phyloP scores from a whole-genome alignment of 768 basidiomycete species.

The Tricholomella constricta region DNA sequence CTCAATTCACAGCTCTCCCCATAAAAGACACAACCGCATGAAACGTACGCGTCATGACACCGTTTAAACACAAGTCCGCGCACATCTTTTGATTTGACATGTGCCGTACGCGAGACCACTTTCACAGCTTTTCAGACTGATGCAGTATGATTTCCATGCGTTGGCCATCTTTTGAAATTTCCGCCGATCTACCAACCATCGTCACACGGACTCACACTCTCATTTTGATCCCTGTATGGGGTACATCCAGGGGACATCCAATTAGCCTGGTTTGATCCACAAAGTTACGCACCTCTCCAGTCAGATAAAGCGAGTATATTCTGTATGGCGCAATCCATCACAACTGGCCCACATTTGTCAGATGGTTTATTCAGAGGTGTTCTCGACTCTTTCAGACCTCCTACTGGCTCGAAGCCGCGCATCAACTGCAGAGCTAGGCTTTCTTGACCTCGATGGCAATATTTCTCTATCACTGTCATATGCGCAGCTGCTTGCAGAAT shows the following conservation, averaged over 20 bases:
- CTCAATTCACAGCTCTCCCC: no score
- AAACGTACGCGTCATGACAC: no score
- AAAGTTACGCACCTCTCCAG: neutral
- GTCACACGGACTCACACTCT: no score
- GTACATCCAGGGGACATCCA: no score
- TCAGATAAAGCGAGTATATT: slow-evolving; percentile 1
- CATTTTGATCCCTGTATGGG: no score
- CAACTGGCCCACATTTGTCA: neutral
- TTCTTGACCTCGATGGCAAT: slow-evolving; percentile 18
- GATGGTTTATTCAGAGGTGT: slow-evolving; percentile 11
- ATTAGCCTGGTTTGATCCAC: no score
- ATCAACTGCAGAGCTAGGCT: slow-evolving; percentile 20
- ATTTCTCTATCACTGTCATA: slow-evolving; percentile 16
- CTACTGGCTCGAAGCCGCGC: slow-evolving; percentile 18
- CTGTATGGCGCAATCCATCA: neutral
- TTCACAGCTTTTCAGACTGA: no score
- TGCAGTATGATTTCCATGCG: neutral
- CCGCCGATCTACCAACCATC: neutral
- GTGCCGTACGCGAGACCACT: no score
- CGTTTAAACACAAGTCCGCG: no score
- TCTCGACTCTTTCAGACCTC: slow-evolving; percentile 17
- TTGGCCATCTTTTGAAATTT: neutral
- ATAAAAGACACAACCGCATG: no score
- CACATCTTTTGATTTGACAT: no score
- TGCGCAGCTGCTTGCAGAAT: slow-evolving; percentile 18